Conservation (phyloP, 352 stramenopile genomes). For the Phytopythium litorale region DNA sequence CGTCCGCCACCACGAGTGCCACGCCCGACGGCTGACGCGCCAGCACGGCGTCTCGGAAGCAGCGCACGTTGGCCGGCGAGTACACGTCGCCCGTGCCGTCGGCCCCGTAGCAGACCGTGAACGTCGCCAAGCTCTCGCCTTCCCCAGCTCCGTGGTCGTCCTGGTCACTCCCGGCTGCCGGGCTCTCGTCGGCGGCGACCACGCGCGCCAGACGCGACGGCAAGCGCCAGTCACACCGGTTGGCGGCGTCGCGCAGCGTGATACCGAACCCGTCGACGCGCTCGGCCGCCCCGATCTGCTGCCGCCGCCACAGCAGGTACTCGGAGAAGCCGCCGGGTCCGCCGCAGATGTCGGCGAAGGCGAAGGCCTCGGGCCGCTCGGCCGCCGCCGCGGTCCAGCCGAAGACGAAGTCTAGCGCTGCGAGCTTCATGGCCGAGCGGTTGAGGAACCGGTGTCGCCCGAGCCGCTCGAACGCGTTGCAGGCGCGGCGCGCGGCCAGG, state of each 20-base stretch:
- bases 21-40: constrained; percentile 29
- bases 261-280: constrained; percentile 53
- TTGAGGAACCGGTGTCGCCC: constrained; percentile 69
- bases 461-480: constrained; percentile 58
- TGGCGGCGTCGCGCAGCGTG: constrained; percentile 38
- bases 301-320: constrained; percentile 58
- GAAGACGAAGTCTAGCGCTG: constrained; percentile 67
- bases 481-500: constrained; percentile 26
- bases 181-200: neutral
- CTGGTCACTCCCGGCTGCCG: neutral
- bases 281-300: neutral
- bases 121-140: constrained; percentile 8
- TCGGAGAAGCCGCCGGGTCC: constrained; percentile 78
- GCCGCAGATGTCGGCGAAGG: constrained; percentile 76
- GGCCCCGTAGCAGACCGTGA: constrained; percentile 55
- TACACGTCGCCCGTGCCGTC: constrained; percentile 78
- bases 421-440: constrained; percentile 80
- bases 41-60: constrained; percentile 42
- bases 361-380: constrained; percentile 18
- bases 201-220: constrained; percentile 1
- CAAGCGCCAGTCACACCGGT: constrained; percentile 49
- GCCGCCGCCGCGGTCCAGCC: constrained; percentile 24
- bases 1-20: constrained; percentile 62
- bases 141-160: neutral
- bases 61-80: constrained; percentile 43